A percentile compares a stretch with the other conserved stretches of the same genome.
Conservation (phyloP, 768 basidiomycete genomes). For the Kwoniella sp. region DNA sequence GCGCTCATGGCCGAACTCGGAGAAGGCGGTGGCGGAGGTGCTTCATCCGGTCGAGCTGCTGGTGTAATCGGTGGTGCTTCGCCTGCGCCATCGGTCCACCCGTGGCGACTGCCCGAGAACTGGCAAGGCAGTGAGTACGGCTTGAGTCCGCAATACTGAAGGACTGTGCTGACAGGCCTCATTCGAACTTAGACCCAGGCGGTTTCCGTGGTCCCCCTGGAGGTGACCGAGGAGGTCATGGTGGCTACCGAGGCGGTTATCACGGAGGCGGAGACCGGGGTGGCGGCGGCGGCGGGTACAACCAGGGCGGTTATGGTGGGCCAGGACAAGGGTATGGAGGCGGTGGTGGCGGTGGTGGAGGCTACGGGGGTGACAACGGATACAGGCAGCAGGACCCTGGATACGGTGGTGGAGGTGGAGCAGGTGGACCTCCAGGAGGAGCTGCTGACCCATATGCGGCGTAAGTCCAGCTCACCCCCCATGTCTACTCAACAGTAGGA, state of each 20-base stretch:
- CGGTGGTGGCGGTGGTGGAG: slow-evolving; percentile 15
- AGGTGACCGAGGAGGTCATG: slow-evolving; percentile 24
- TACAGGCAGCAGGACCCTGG: slow-evolving; percentile 17
- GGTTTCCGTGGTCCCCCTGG: slow-evolving; percentile 29
- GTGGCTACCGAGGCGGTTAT: slow-evolving; percentile 7
- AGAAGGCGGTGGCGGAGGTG: slow-evolving; percentile 63
- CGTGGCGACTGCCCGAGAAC: slow-evolving; percentile 56
- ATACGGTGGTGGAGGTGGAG: slow-evolving; percentile 28
- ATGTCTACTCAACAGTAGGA: not conserved
- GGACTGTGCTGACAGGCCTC: not conserved
- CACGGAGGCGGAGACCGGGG: slow-evolving; percentile 13
- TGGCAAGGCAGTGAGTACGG: slow-evolving; percentile 48
- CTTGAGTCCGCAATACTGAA: not conserved
- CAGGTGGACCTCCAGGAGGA: slow-evolving; percentile 28
- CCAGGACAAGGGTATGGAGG: slow-evolving; percentile 23
- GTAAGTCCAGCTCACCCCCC: slow-evolving; percentile 32
- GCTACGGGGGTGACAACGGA: not conserved
- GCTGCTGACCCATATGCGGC: slow-evolving; percentile 52
- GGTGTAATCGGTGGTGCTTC: slow-evolving; percentile 38
- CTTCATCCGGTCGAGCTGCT: slow-evolving; percentile 36
- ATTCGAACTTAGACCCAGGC: slow-evolving; percentile 4
- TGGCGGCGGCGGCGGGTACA: slow-evolving; percentile 24
- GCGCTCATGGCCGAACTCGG: slow-evolving; percentile 97
- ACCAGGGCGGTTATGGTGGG: slow-evolving; percentile 6
- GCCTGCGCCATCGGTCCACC: slow-evolving; percentile 47